Conservation (phyloP, 129 eudicot species). For the Scalesia atractyloides region DNA sequence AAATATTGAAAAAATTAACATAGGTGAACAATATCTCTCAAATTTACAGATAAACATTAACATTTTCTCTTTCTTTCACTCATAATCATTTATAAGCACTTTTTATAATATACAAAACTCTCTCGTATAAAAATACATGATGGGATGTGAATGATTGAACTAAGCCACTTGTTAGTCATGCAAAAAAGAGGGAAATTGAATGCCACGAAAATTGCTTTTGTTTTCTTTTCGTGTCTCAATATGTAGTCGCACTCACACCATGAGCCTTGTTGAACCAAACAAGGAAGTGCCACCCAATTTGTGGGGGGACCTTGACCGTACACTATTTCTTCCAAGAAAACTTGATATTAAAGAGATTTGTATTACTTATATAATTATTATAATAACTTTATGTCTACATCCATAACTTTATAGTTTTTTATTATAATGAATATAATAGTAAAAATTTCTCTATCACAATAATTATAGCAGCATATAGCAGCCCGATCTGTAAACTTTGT, state of each 20-base stretch:
- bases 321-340: not conserved
- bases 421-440: constrained; percentile 1
- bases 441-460: not conserved
- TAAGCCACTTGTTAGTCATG: not conserved
- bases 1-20: too few relatives aligned
- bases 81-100: too few relatives aligned
- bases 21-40: too few relatives aligned
- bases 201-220: not conserved
- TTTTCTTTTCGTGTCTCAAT: not conserved
- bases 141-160: too few relatives aligned
- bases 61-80: too few relatives aligned
- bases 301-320: not conserved
- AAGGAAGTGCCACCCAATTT: not conserved
- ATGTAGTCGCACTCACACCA: not conserved
- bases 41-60: too few relatives aligned
- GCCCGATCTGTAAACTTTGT: too few relatives aligned
- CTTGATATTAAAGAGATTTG: not conserved
- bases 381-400: constrained; percentile 2
- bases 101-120: too few relatives aligned
- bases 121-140: too few relatives aligned
- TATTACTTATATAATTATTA: not conserved
- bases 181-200: not conserved
- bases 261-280: not conserved
- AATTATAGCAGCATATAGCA: not conserved
- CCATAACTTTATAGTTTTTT: not conserved